Conservation (phyloP, 2,329 filamentous ascomycete species). For the Talaromyces pinophilus region DNA sequence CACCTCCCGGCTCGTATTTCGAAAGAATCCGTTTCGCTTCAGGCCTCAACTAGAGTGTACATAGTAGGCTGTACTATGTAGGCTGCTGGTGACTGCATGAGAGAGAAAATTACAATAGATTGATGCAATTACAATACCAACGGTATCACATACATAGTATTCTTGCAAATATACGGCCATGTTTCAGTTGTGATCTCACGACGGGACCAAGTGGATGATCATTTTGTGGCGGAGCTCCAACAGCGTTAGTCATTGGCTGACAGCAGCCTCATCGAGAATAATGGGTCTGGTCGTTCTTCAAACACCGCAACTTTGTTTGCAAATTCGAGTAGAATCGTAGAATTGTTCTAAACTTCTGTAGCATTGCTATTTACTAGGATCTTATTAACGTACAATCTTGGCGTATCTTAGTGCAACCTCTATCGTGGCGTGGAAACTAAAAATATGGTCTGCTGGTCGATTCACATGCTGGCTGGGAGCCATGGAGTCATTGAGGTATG, state of each 20-base stretch:
- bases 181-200: conserved; percentile 13
- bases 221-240: conserved; percentile 6
- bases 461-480: conserved; percentile 11
- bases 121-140: not conserved
- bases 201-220: conserved; percentile 6
- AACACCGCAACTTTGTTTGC: not conserved
- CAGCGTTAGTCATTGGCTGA: not conserved
- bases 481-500: not conserved
- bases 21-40: no score
- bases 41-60: not conserved
- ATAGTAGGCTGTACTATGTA: not conserved
- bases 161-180: not conserved
- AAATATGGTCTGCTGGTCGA: conserved; percentile 7
- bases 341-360: not conserved
- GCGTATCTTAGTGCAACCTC: not conserved
- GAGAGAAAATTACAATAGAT: not conserved
- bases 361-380: not conserved
- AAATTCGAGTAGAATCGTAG: not conserved
- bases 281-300: not conserved
- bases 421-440: not conserved
- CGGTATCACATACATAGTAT: not conserved
- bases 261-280: not conserved
- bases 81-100: not conserved
- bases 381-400: not conserved
- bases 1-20: not conserved